phyloP scores from a whole-genome alignment of 305 asterid species.

The Fraxinus floribunda region DNA sequence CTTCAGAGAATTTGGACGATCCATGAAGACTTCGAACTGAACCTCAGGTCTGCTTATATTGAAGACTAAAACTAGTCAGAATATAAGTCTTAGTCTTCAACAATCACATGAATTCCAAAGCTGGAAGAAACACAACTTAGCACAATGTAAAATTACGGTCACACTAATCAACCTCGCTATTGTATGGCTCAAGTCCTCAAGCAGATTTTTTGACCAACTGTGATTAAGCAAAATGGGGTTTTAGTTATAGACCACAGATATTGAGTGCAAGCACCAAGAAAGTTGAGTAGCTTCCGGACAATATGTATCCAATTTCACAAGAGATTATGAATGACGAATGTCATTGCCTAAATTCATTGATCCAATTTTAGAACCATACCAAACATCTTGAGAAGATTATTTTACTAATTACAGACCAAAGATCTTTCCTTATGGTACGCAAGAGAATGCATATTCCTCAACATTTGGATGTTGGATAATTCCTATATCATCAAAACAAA shows the following conservation, averaged over 20 bases:
- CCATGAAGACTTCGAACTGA: neutral
- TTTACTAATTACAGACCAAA: neutral
- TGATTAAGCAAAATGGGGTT: neutral
- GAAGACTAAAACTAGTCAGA: neutral
- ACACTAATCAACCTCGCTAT: neutral
- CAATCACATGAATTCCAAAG: neutral
- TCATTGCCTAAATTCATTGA: neutral
- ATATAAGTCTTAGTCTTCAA: neutral
- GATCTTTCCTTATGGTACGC: neutral
- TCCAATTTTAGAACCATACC: neutral
- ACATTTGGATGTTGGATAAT: neutral
- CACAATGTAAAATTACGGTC: neutral
- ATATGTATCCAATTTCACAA: neutral
- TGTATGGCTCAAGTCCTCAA: neutral
- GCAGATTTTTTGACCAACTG: neutral
- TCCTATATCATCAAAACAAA: neutral
- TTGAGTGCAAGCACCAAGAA: neutral
- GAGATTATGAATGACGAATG: neutral
- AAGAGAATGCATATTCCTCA: neutral
- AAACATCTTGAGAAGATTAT: neutral
- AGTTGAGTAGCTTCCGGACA: neutral
- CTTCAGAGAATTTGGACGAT: neutral
- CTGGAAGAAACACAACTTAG: constrained; percentile 6
- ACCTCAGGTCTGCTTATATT: neutral
- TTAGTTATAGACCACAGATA: neutral